These are phyloP conservation scores for Priceomyces carsonii DNA, from an alignment of 805 yeast species.

Conservation along the genomic window DNA sequence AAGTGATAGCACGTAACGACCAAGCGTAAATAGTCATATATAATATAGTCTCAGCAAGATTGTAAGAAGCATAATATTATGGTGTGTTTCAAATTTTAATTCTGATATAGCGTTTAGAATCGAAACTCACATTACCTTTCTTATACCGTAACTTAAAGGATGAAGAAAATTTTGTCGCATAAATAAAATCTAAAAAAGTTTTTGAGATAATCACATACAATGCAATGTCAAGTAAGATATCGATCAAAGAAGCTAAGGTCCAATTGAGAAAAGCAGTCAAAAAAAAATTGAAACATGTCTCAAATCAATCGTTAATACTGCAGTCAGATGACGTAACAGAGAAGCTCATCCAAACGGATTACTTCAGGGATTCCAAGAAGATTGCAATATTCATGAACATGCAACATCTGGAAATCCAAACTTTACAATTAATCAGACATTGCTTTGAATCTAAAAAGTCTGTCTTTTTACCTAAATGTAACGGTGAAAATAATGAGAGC, in stretches of 20 bases:
- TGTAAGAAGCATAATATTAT: too few species aligned
- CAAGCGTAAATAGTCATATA: constrained; percentile 5
- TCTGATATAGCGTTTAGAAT: too few species aligned
- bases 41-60: too few species aligned
- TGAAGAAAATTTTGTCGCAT: not conserved
- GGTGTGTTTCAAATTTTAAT: too few species aligned
- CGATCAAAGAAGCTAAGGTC: constrained; percentile 20
- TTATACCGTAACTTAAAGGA: not conserved
- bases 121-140: not conserved
- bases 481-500: constrained; percentile 22
- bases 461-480: constrained; percentile 62
- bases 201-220: not conserved
- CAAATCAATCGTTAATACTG: constrained; percentile 12
- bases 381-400: constrained; percentile 77
- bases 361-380: constrained; percentile 44
- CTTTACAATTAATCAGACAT: constrained; percentile 50
- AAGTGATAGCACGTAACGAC: constrained; percentile 49
- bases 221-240: constrained; percentile 3
- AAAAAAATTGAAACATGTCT: constrained; percentile 15
- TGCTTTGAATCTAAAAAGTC: constrained; percentile 52
- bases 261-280: constrained; percentile 28
- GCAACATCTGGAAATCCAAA: constrained; percentile 70
- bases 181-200: not conserved
- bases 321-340: constrained; percentile 28
- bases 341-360: constrained; percentile 22